Evolutionary conservation across 495 filamentous ascomycete genomes (phyloP), one percentile per base, ranked within the genome.

Genomic region (Penicillium chermesinum): DNA sequence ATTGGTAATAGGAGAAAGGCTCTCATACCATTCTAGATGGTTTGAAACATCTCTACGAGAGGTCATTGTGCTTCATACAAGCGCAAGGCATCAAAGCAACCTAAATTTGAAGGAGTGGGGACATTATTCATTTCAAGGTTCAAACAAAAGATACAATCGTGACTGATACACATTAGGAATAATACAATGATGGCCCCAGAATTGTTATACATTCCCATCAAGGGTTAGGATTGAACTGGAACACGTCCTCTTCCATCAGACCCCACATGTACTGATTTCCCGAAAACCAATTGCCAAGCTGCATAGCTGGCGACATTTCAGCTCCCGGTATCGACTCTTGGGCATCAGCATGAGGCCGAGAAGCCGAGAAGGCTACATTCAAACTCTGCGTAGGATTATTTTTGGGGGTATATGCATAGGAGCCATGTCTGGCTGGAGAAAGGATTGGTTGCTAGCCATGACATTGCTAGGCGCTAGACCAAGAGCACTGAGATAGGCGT

Each of bases 211-310:
- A n/a, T n/a, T n/a, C n/a, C n/a, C n/a, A 30, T 30, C 25, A 30
- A 30, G 25, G 10, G 8, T 53, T 58, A 10, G 73, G 65, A 48
- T 77, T 73, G 34, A 83, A 76, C 44, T 71, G 62, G 8, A 74
- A 73, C 15, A 81, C 39, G 57, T 84, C 81, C 51, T 80, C 79
- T 52, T 85, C 81, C 40, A 86, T 49, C 48, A 87, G 48, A 0
- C 77, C 78, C 67, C 85, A 69, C 65, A 87, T 80, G 54, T 82
- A 77, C 34, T 78, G 76, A 54, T 83, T 83, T 0, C 82, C 79
- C 25, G 79, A 83, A 52, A 82, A 87, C 83, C 82, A 87, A 50
- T 82, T 82, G 16, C 78, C 80, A 8, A 86, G 53, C 46, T 80
- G 75, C 36, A 65, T 59, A 6, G 70, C 65, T 53, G 76, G 72